Percentiles rank a stretch among this genome's conserved stretches.
Conservation (phyloP, 2,329 filamentous ascomycete genomes). For the Fusarium gaditjirri region DNA sequence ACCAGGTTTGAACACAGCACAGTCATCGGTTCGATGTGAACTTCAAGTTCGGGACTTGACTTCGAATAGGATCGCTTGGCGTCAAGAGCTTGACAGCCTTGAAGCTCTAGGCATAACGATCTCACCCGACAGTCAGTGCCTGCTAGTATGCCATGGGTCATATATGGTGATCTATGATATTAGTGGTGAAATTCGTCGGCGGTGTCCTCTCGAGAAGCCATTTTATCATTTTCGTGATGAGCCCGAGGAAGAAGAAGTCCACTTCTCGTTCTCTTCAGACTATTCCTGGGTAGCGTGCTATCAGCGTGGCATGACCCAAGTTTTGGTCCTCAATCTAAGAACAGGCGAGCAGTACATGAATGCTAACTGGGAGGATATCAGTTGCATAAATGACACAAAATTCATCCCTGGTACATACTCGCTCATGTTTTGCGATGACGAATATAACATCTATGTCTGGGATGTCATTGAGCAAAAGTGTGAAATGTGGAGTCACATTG, state of each 20-base stretch:
- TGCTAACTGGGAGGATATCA: background rate
- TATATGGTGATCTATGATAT: too few relatives aligned
- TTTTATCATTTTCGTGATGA: too few relatives aligned
- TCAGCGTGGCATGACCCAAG: too few relatives aligned
- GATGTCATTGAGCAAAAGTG: background rate
- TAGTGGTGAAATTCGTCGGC: too few relatives aligned
- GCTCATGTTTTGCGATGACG: background rate
- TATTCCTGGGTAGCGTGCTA: too few relatives aligned
- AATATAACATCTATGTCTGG: background rate
- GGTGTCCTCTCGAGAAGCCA: too few relatives aligned
- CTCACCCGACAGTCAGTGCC: background rate
- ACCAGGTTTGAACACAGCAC: too few relatives aligned
- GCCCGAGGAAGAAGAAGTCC: too few relatives aligned
- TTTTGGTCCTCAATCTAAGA: background rate
- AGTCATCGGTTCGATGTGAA: background rate
- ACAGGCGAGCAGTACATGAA: background rate
- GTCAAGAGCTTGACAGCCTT: background rate
- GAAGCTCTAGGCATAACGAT: background rate
- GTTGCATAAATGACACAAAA: too few relatives aligned
- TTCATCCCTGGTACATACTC: background rate
- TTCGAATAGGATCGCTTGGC: background rate
- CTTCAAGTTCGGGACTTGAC: background rate
- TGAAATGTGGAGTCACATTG: background rate
- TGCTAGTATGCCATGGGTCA: background rate
- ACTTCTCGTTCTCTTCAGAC: too few relatives aligned